These are phyloP conservation scores for Coniella lustricola DNA, from an alignment of 2,329 filamentous ascomycete genomes.

Conservation along the genomic window DNA sequence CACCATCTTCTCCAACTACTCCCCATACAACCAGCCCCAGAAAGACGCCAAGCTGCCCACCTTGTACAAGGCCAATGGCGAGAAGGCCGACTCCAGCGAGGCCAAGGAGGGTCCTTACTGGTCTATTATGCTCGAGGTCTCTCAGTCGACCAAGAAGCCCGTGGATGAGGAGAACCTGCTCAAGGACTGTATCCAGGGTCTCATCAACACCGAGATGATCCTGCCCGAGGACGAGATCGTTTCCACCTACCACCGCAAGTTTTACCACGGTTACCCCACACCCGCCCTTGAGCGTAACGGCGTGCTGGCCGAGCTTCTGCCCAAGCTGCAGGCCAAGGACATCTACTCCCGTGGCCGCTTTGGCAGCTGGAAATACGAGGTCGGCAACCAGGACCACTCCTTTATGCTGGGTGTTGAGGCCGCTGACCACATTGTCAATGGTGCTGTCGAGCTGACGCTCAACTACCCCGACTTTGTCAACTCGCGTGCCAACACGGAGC, in stretches of 20 bases:
- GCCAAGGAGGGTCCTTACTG: constrained; percentile 90
- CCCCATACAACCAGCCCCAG: constrained; percentile 91
- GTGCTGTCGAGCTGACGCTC: constrained; percentile 82
- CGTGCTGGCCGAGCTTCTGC: constrained; percentile 84
- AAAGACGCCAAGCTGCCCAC: constrained; percentile 79
- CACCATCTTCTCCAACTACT: constrained; percentile 99
- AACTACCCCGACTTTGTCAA: constrained; percentile 98
- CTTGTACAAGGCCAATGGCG: constrained; percentile 76
- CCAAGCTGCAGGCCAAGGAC: constrained; percentile 81
- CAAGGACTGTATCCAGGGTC: constrained; percentile 86
- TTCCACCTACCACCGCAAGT: constrained; percentile 94
- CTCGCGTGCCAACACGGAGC: constrained; percentile 59
- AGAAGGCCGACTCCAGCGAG: constrained; percentile 64
- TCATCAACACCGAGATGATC: constrained; percentile 98
- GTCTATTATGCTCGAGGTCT: constrained; percentile 99
- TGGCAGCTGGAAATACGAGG: constrained; percentile 95
- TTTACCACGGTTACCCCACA: constrained; percentile 97
- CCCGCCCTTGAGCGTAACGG: constrained; percentile 92
- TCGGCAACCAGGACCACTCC: constrained; percentile 92
- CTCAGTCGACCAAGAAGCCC: constrained; percentile 91
- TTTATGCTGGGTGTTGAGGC: constrained; percentile 97
- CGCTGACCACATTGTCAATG: constrained; percentile 82
- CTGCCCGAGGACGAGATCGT: constrained; percentile 87
- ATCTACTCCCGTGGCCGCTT: constrained; percentile 96
- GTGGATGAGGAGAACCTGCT: constrained; percentile 81